Conservation (phyloP, 345 rosid genomes). For the Acer yangbiense region DNA sequence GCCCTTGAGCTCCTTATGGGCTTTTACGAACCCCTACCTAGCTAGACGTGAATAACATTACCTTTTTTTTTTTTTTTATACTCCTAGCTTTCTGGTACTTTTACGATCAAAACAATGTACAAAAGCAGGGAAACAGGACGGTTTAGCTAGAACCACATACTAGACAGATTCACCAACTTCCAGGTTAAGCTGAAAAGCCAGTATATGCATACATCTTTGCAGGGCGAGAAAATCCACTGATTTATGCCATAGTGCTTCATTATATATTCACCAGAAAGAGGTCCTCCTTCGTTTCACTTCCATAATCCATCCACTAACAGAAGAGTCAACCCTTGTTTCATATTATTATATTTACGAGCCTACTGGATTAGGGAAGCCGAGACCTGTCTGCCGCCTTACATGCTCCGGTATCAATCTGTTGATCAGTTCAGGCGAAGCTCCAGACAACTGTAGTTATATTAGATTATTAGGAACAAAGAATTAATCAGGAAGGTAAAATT, state of each 20-base stretch:
- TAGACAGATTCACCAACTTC: conserved; percentile 20
- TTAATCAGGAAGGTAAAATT: not conserved
- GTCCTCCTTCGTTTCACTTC: conserved; percentile 7
- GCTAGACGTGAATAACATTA: conserved; percentile 24
- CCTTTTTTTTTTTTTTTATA: conserved; percentile 18
- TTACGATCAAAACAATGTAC: conserved; percentile 31
- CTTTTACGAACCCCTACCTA: conserved; percentile 26
- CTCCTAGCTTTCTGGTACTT: conserved; percentile 30
- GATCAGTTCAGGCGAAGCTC: conserved; percentile 70
- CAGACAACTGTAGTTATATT: conserved; percentile 46
- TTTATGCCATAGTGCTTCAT: conserved; percentile 17
- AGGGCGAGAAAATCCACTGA: conserved; percentile 12
- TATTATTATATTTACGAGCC: conserved; percentile 32
- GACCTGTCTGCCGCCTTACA: conserved; percentile 46
- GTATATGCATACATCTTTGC: conserved; percentile 21
- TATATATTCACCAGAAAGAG: not conserved
- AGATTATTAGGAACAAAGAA: not conserved
- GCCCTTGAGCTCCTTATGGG: conserved; percentile 11
- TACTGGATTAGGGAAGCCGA: conserved; percentile 36
- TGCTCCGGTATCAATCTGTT: conserved; percentile 76
- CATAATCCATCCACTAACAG: conserved; percentile 1
- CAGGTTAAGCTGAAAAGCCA: conserved; percentile 20
- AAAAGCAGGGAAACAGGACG: conserved; percentile 13
- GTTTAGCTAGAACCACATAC: conserved; percentile 15
- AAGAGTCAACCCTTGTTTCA: conserved; percentile 8